A percentile compares a stretch with the other conserved stretches of the same genome.
Evolutionary conservation across 768 basidiomycete species (phyloP).

Genomic region (Agaricus bisporus): DNA sequence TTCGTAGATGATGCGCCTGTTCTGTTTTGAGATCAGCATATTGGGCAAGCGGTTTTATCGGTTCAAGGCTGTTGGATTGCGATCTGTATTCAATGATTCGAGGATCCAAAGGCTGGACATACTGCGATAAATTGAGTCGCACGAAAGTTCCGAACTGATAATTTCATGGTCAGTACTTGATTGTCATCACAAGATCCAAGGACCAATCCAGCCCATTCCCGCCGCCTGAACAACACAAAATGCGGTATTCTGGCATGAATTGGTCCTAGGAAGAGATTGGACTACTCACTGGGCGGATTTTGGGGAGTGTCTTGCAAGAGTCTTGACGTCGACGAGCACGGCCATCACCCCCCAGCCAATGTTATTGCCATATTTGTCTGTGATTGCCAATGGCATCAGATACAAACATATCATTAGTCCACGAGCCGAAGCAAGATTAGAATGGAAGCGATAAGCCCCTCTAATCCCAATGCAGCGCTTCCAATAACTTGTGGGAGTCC

Average conservation of each 20-base stretch:
- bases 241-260: slow-evolving; percentile 15
- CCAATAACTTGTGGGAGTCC: too few relatives aligned
- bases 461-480: background rate
- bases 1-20: slow-evolving; percentile 96
- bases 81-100: background rate
- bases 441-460: background rate
- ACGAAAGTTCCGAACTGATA: slow-evolving; percentile 31
- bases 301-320: slow-evolving; percentile 28
- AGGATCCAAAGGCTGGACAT: slow-evolving; percentile 15
- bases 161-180: slow-evolving; percentile 20
- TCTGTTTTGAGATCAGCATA: slow-evolving; percentile 97
- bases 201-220: slow-evolving; percentile 33
- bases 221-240: slow-evolving; percentile 20
- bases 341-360: background rate
- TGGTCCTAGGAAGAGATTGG: slow-evolving; percentile 15
- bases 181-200: slow-evolving; percentile 30
- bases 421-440: background rate
- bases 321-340: slow-evolving; percentile 32
- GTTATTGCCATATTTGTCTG: background rate
- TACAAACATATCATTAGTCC: background rate
- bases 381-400: slow-evolving; percentile 3
- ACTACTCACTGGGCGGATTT: slow-evolving; percentile 35
- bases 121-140: slow-evolving; percentile 34
- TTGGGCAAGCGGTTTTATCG: slow-evolving; percentile 34
- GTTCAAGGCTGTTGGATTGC: slow-evolving; percentile 23